Base-by-base conservation (phyloP, 257 asterid genomes). In the Prunella vulgaris region DNA sequence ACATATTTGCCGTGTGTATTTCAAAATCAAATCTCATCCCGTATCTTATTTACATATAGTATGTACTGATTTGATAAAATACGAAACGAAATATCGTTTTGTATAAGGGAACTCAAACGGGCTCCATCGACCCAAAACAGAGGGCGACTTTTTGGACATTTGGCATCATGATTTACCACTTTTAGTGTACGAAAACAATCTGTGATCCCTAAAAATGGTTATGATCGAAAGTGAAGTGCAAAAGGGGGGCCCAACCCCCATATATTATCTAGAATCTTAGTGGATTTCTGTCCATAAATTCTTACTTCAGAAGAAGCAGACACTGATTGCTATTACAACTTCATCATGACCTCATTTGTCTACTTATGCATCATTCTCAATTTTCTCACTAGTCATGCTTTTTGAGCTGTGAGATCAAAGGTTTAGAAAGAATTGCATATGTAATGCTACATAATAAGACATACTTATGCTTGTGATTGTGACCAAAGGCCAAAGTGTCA, bases 401-500 rank as follows among this genome's bases (percentile, higher is more conserved):
- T 54, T 68, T 18, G 68, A 68, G 73, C 60, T 17, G 76, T 57
- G 24, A 38, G 69, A 74, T 68, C 69, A 72, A n/a, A 77, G 22
- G 38, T 38, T 65, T 42, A 30, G 63, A 35, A 17, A 57, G 15
- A 63, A 64, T 22, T 5, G 60, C 73, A 58, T 72, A 57, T 76
- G 81, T 15, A 52, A 38, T 71, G 77, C 56, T 64, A 21, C 73
- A 68, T 53, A 66, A 69, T 69, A 48, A 5, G 82, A 69, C 74
- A 64, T 49, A 42, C 49, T 51, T 64, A 58, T 64, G 77, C 25
- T 69, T 73, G 76, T 49, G 48, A 58, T 69, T 73, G 76, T 49
- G 48, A 58, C 53, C 54, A 70, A 59, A 71, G 75, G 72, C 25
- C 69, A 74, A 70, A 58, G 25, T 66, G 80, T 79, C 80, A 60